Evolutionary conservation across 331 rosid genomes (phyloP), one percentile per base, ranked within the genome.

Genomic region (Acacia pycnantha): DNA sequence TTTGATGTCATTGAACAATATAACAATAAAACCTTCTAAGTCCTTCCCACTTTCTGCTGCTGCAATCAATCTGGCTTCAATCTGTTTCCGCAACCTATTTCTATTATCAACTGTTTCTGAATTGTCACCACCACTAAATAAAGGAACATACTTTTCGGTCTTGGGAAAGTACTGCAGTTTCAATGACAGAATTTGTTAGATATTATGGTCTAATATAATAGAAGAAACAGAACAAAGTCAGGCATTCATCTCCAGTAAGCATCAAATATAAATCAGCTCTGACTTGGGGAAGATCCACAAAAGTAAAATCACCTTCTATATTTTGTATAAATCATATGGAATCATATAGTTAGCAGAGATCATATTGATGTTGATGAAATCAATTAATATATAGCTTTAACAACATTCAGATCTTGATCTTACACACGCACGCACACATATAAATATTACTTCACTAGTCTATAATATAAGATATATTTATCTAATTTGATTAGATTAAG

Each of bases 11-110:
- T 11, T 64, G 40, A 14, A 70, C 26, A 72, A 21, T 13, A 40
- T 58, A 44, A 43, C 2, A 37, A 65, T n/a, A 31, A 74, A 87
- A 93, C 99, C 99, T 93, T 96, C 98, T 72, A 96, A 88, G 83
- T 96, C 99, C 92, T 93, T 96, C 84, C 99, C 99, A 67, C 90
- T 87, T 47, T 97, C 97, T 46, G 94, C 98, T 76, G 97, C 97
- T 19, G 97, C 93, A 79, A 86, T 62, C 76, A 96, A 85, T 83
- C 88, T 93, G 56, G 82, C 97, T 84, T 96, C 93, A 80, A 96
- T 96, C 90, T 89, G 97, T 85, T 92, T 86, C 7, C 98, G 92
- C 81, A 96, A 78, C 84, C 88, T 94, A 70, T 90, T 92, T 84
- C 99, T 86, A 83, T 56, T 83, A 87, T 89, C 97, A 91, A 89